Evolutionary conservation across 2,329 filamentous ascomycete species (phyloP).

Genomic region (Biscogniauxia mediterranea): DNA sequence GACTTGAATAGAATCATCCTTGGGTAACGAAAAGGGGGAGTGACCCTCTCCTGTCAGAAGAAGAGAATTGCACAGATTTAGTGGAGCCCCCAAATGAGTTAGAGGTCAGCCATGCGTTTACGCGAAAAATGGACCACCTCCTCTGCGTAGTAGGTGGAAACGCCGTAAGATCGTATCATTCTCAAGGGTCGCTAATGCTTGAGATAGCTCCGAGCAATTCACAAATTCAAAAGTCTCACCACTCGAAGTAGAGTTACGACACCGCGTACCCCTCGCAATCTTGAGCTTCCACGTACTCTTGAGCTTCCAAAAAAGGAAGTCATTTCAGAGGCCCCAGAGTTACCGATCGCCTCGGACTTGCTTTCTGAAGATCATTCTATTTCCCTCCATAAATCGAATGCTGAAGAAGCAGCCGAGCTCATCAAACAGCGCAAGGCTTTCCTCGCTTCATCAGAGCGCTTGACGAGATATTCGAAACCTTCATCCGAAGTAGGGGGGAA

Average conservation of each 20-base stretch:
- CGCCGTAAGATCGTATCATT: neutral
- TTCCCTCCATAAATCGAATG: slow-evolving; percentile 33
- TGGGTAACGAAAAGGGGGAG: slow-evolving; percentile 85
- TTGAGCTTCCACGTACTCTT: slow-evolving; percentile 15
- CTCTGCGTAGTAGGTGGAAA: slow-evolving; percentile 68
- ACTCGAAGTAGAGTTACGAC: slow-evolving; percentile 42
- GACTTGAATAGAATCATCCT: slow-evolving; percentile 67
- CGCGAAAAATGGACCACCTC: slow-evolving; percentile 81
- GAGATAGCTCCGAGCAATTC: slow-evolving; percentile 79
- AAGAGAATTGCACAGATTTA: slow-evolving; percentile 81
- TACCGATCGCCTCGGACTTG: slow-evolving; percentile 8
- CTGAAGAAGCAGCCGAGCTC: slow-evolving; percentile 49
- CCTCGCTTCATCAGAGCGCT: slow-evolving; percentile 31
- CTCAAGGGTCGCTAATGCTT: slow-evolving; percentile 9
- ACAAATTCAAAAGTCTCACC: slow-evolving; percentile 78
- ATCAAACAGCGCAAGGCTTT: slow-evolving; percentile 47
- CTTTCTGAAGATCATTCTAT: slow-evolving; percentile 10
- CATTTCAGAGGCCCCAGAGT: slow-evolving; percentile 6
- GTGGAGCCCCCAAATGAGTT: slow-evolving; percentile 84
- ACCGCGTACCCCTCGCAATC: slow-evolving; percentile 19
- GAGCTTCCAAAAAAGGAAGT: slow-evolving; percentile 17
- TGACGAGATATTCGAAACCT: slow-evolving; percentile 29
- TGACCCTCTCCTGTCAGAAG: slow-evolving; percentile 74
- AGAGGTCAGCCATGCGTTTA: slow-evolving; percentile 89
- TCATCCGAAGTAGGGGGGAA: slow-evolving; percentile 43